These are phyloP conservation scores for Urochloa ruziziensis DNA, from an alignment of 176 grass and related monocot genomes.

Conservation along the genomic window DNA sequence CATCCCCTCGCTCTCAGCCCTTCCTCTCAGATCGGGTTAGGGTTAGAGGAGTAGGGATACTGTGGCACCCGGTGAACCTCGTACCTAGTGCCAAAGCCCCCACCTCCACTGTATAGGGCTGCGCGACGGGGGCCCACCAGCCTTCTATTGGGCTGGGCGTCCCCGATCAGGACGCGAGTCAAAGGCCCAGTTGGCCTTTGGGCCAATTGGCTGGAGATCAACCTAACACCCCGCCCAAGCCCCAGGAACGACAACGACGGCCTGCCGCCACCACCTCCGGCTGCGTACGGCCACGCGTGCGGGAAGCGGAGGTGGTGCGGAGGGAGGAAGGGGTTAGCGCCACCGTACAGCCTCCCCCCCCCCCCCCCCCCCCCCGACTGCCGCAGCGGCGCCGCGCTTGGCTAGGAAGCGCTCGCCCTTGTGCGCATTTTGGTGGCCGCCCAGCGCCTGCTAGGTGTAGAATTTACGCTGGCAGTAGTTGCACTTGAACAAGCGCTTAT, in stretches of 20 bases:
- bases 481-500: conserved; percentile 66
- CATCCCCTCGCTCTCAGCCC: no score
- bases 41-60: no score
- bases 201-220: no score
- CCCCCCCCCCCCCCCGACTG: not conserved
- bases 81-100: no score
- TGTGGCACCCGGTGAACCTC: no score
- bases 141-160: no score
- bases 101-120: no score
- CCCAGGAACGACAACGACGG: conserved; percentile 9
- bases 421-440: conserved; percentile 93
- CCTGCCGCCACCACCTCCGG: not conserved
- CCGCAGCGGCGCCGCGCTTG: conserved; percentile 30
- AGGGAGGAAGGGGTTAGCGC: conserved; percentile 8
- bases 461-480: conserved; percentile 87
- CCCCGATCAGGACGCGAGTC: no score
- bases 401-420: conserved; percentile 67
- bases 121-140: no score
- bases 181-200: no score
- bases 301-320: conserved; percentile 39
- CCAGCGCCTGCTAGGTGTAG: conserved; percentile 87
- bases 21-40: no score
- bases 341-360: conserved; percentile 20
- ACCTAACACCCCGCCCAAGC: not conserved
- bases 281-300: conserved; percentile 21